phyloP scores from a whole-genome alignment of 495 filamentous ascomycete genomes.

The Aspergillus incahuasiensis region DNA sequence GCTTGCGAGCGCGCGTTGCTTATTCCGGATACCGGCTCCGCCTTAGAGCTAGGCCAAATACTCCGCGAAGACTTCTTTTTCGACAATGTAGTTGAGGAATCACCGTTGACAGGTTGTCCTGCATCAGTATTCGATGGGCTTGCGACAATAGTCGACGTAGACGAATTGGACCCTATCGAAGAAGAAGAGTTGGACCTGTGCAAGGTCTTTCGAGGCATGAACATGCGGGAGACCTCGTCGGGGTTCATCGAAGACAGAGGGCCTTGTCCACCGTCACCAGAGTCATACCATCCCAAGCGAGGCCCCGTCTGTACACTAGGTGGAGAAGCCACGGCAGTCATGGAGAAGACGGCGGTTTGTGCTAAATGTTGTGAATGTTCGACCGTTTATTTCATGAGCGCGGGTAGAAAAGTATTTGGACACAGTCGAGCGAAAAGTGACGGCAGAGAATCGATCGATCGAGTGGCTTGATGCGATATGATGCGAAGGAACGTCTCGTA shows the following conservation, averaged over 20 bases:
- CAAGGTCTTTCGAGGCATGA: slow-evolving; percentile 77
- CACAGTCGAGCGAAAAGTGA: background rate
- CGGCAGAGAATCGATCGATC: slow-evolving; percentile 1
- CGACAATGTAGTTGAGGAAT: slow-evolving; percentile 50
- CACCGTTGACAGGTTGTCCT: slow-evolving; percentile 35
- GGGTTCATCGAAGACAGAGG: slow-evolving; percentile 73
- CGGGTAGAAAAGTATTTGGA: slow-evolving; percentile 14
- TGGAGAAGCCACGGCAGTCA: slow-evolving; percentile 97
- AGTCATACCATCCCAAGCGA: slow-evolving; percentile 54
- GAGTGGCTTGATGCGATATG: slow-evolving; percentile 7
- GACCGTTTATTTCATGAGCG: slow-evolving; percentile 19
- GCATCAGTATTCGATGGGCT: slow-evolving; percentile 47
- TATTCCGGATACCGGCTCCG: slow-evolving; percentile 61
- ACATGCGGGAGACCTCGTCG: slow-evolving; percentile 84
- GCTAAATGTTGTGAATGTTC: slow-evolving; percentile 8
- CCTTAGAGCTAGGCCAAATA: slow-evolving; percentile 68
- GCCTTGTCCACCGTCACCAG: slow-evolving; percentile 70
- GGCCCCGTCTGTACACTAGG: slow-evolving; percentile 77
- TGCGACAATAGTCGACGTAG: slow-evolving; percentile 40
- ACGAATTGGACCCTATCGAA: slow-evolving; percentile 64
- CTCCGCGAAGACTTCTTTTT: slow-evolving; percentile 65
- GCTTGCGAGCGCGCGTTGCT: slow-evolving; percentile 59
- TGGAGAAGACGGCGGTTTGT: slow-evolving; percentile 46
- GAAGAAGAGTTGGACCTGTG: slow-evolving; percentile 87
- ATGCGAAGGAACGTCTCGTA: background rate